These are phyloP conservation scores for Suhomyces ambrosiae DNA, from an alignment of 1,139 yeast species.

Conservation along the genomic window DNA sequence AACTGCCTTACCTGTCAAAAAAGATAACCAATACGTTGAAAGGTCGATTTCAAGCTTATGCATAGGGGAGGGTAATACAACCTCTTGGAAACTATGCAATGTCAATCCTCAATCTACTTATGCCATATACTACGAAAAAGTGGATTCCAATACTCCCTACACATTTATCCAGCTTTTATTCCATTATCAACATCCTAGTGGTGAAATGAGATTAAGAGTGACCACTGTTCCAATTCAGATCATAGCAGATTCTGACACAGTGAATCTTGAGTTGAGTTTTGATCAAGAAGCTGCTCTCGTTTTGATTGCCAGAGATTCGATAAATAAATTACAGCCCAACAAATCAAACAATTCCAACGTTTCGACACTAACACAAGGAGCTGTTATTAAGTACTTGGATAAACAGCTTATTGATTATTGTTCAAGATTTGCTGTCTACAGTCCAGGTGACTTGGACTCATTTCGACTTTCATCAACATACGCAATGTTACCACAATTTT, in stretches of 20 bases:
- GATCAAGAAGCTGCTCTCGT: conserved; percentile 77
- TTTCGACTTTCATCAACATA: conserved; percentile 79
- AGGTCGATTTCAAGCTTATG: conserved; percentile 29
- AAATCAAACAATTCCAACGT: conserved; percentile 17
- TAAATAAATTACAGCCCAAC: conserved; percentile 44
- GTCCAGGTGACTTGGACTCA: conserved; percentile 72
- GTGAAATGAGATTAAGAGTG: conserved; percentile 48
- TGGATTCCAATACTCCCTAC: conserved; percentile 35
- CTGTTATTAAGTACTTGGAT: conserved; percentile 80
- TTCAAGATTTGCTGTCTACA: conserved; percentile 84
- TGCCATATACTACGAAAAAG: conserved; percentile 57
- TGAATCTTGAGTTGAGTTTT: conserved; percentile 46
- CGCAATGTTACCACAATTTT: conserved; percentile 74
- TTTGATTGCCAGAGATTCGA: conserved; percentile 55
- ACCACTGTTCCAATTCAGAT: conserved; percentile 52
- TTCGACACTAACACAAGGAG: conserved; percentile 15
- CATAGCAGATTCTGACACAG: conserved; percentile 46
- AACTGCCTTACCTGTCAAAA: conserved; percentile 38
- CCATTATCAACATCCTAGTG: conserved; percentile 66
- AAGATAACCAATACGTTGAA: conserved; percentile 26
- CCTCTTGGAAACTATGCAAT: conserved; percentile 62
- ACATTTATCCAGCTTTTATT: conserved; percentile 69
- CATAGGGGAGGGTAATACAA: conserved; percentile 57
- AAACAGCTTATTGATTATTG: conserved; percentile 82
- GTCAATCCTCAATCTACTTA: conserved; percentile 59